Evolutionary conservation across 1,139 yeast genomes (phyloP).

Genomic region (Kazachstania sp.): DNA sequence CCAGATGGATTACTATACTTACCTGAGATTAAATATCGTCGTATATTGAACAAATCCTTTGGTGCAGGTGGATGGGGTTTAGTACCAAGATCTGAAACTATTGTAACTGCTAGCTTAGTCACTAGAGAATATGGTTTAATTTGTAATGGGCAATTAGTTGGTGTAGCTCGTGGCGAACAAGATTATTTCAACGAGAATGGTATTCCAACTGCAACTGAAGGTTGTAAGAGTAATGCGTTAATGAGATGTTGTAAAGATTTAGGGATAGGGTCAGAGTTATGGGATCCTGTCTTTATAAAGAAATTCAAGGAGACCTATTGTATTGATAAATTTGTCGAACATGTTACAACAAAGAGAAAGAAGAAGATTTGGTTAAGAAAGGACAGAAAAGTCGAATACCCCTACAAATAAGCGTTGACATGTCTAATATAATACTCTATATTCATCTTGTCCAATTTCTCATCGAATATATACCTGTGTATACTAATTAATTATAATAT

Average conservation of each 20-base stretch:
- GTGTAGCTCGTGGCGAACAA: constrained; percentile 93
- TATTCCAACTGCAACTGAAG: constrained; percentile 93
- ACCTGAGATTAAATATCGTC: constrained; percentile 90
- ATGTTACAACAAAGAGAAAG: constrained; percentile 70
- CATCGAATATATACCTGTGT: too few species aligned
- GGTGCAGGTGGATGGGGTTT: constrained; percentile 99
- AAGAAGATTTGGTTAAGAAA: constrained; percentile 88
- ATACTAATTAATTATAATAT: too few species aligned
- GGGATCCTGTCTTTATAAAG: constrained; percentile 92
- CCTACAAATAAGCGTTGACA: constrained; percentile 54
- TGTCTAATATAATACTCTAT: too few species aligned
- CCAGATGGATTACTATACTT: constrained; percentile 89
- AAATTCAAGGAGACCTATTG: constrained; percentile 67
- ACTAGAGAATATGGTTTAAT: constrained; percentile 86
- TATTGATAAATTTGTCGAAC: constrained; percentile 81
- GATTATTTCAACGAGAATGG: constrained; percentile 83
- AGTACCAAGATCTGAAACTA: constrained; percentile 84
- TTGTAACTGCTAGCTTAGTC: constrained; percentile 53
- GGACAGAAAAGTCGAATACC: constrained; percentile 70
- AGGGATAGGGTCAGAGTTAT: constrained; percentile 91
- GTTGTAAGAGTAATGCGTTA: constrained; percentile 91
- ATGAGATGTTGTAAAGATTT: constrained; percentile 97
- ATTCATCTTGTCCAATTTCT: not conserved
- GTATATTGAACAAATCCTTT: constrained; percentile 79
- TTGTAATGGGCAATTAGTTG: constrained; percentile 80